phyloP scores from a whole-genome alignment of 148 eudicot species.

The Heliosperma pusillum region DNA sequence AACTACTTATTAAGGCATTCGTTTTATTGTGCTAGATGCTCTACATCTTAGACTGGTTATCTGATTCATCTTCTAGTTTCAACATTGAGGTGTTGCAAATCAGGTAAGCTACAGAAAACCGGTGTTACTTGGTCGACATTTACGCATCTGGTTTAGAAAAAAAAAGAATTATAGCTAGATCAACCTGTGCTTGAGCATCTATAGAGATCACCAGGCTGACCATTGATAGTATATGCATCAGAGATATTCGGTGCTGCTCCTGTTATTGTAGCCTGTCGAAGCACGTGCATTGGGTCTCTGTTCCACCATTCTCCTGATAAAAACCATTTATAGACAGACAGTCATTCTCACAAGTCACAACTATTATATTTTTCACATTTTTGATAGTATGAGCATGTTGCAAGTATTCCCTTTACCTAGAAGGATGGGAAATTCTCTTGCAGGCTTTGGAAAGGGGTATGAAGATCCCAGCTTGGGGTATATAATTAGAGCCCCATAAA shows the following conservation, averaged over 20 bases:
- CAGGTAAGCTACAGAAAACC: background rate
- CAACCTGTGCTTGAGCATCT: constrained; percentile 72
- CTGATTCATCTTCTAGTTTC: background rate
- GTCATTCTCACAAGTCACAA: constrained; percentile 10
- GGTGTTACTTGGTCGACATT: background rate
- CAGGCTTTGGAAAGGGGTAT: constrained; percentile 68
- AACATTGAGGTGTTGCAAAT: background rate
- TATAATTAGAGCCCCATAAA: constrained; percentile 78
- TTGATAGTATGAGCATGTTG: background rate
- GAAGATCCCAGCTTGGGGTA: constrained; percentile 62
- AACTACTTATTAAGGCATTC: no score
- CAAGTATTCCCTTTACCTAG: constrained; percentile 44
- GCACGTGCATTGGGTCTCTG: constrained; percentile 62
- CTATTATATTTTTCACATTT: background rate
- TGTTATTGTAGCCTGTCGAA: constrained; percentile 51
- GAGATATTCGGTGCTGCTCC: constrained; percentile 84
- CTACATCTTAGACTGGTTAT: background rate
- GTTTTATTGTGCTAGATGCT: no score
- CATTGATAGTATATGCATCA: constrained; percentile 93
- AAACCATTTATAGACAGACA: background rate
- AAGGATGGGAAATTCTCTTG: constrained; percentile 59
- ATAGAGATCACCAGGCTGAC: constrained; percentile 85
- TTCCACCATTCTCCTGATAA: constrained; percentile 95
- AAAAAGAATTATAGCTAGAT: background rate
- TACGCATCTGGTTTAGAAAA: background rate